Evolutionary conservation across 768 basidiomycete species (phyloP).

Genomic region (Calocera viscosa): DNA sequence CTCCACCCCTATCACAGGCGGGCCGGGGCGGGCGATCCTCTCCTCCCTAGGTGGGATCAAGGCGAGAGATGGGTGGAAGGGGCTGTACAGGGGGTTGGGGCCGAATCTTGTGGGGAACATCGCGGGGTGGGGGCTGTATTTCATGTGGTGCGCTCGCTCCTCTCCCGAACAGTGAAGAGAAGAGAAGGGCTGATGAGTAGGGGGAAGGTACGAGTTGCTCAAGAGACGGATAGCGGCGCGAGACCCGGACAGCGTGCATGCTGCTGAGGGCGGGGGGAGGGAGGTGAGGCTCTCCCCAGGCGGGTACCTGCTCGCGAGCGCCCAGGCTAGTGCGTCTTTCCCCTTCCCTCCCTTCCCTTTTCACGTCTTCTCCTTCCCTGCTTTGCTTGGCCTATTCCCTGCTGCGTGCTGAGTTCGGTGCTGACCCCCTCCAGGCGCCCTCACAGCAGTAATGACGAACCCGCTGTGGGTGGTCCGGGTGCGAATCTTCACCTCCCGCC

Average conservation of each 20-base stretch:
- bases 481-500: conserved; percentile 78
- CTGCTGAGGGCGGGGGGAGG: conserved; percentile 37
- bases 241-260: conserved; percentile 13
- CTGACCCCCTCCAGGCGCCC: conserved; percentile 49
- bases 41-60: conserved; percentile 59
- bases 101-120: conserved; percentile 93
- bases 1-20: conserved; percentile 47
- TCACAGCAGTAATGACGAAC: conserved; percentile 88
- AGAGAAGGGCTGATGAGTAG: not conserved
- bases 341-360: conserved; percentile 15
- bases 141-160: conserved; percentile 89
- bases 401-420: no score
- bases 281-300: conserved; percentile 56
- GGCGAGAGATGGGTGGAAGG: conserved; percentile 60
- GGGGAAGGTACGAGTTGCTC: conserved; percentile 75
- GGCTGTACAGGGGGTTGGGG: conserved; percentile 79
- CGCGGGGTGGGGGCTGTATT: conserved; percentile 94
- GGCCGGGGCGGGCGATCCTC: conserved; percentile 65
- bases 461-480: conserved; percentile 98
- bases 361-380: not conserved
- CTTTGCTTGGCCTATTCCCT: conserved; percentile 10
- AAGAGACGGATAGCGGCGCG: conserved; percentile 60
- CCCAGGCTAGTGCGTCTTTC: conserved; percentile 80
- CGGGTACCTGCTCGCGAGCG: conserved; percentile 76
- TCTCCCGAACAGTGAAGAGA: not conserved